Conservation (phyloP, 106 monocot species). For the Phalaenopsis aphrodite region DNA sequence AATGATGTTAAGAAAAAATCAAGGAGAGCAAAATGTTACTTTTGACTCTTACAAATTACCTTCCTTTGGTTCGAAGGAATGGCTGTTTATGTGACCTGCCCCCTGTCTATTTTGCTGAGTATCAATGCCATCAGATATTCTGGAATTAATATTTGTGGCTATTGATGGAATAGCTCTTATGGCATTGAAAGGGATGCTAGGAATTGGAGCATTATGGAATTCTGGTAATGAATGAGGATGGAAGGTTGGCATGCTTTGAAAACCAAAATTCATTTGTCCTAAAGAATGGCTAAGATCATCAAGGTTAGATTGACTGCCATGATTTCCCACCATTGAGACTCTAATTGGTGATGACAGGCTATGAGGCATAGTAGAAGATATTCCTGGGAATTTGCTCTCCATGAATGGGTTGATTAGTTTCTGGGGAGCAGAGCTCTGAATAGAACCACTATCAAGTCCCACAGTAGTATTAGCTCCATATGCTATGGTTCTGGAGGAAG, state of each 20-base stretch:
- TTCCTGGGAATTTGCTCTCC: constrained; percentile 25
- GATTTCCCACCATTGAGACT: constrained; percentile 25
- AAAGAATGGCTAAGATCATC: constrained; percentile 43
- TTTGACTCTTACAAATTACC: constrained; percentile 9
- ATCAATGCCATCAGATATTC: constrained; percentile 40
- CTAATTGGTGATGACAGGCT: constrained; percentile 37
- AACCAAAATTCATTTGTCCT: constrained; percentile 50
- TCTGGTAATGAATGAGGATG: constrained; percentile 81
- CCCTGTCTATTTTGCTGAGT: constrained; percentile 29
- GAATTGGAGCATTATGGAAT: constrained; percentile 32
- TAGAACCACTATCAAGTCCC: constrained; percentile 37
- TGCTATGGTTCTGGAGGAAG: constrained; percentile 28
- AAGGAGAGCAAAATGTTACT: no score
- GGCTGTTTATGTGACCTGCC: constrained; percentile 35
- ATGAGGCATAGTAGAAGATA: constrained; percentile 34
- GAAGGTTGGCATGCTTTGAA: constrained; percentile 29
- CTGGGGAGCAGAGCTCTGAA: constrained; percentile 32
- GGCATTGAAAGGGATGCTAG: constrained; percentile 37
- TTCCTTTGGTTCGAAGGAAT: constrained; percentile 42
- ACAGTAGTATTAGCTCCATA: constrained; percentile 22
- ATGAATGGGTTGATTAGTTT: constrained; percentile 31
- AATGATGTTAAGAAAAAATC: not conserved
- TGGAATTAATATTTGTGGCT: constrained; percentile 39
- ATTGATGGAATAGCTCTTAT: constrained; percentile 30
- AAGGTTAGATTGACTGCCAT: constrained; percentile 23